These are phyloP conservation scores for Tylopilus intermedius DNA, from an alignment of 768 basidiomycete genomes.

Conservation along the genomic window DNA sequence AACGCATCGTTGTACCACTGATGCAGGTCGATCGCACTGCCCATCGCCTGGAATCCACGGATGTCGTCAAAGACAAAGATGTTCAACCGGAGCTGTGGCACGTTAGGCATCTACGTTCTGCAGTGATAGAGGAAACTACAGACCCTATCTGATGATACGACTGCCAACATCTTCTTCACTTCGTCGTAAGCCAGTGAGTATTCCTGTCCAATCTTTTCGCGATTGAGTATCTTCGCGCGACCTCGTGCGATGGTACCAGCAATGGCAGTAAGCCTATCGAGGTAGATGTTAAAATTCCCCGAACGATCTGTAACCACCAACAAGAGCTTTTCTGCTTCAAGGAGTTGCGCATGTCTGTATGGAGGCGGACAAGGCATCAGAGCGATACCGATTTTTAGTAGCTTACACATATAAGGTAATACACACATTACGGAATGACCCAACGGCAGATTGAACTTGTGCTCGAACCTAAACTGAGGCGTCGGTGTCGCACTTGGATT, in stretches of 20 bases:
- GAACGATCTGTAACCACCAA: constrained; percentile 36
- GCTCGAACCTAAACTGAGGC: constrained; percentile 14
- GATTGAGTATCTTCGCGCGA: constrained; percentile 32
- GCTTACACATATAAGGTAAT: too few relatives aligned
- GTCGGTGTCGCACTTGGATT: constrained; percentile 21
- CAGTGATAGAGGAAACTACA: neutral
- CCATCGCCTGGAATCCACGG: constrained; percentile 38
- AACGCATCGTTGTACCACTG: constrained; percentile 38
- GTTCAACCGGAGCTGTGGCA: constrained; percentile 28
- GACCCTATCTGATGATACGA: constrained; percentile 43
- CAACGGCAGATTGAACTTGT: constrained; percentile 18
- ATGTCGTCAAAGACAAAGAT: constrained; percentile 46
- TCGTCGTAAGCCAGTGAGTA: constrained; percentile 51
- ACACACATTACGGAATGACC: constrained; percentile 20
- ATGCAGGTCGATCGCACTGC: constrained; percentile 37
- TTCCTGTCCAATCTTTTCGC: constrained; percentile 43
- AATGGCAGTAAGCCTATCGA: constrained; percentile 33
- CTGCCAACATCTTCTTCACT: constrained; percentile 41
- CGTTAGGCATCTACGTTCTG: neutral
- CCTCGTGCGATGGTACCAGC: constrained; percentile 27
- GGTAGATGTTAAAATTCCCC: constrained; percentile 35
- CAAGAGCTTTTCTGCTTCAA: constrained; percentile 37
- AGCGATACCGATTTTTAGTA: too few relatives aligned
- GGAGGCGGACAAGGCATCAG: neutral
- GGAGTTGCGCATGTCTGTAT: constrained; percentile 35